phyloP scores from a whole-genome alignment of 345 rosid species.

The Triadica sebifera region DNA sequence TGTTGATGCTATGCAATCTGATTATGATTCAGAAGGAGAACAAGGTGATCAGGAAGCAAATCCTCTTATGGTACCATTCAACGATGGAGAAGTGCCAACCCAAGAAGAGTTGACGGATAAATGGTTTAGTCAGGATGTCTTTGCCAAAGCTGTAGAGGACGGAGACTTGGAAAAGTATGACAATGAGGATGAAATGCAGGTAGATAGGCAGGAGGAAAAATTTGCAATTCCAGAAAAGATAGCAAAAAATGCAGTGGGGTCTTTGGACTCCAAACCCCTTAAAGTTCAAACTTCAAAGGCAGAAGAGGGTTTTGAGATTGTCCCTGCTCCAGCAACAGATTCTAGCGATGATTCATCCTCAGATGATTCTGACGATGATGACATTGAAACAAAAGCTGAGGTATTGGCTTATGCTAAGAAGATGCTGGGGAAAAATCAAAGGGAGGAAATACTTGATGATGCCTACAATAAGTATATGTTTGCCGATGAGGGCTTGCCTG shows the following conservation, averaged over 20 bases:
- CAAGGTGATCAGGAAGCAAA: slow-evolving; percentile 59
- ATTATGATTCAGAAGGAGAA: slow-evolving; percentile 69
- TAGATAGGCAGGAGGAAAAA: slow-evolving; percentile 29
- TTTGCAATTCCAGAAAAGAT: slow-evolving; percentile 28
- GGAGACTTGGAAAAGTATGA: slow-evolving; percentile 60
- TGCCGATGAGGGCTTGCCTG: slow-evolving; percentile 66
- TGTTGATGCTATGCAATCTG: slow-evolving; percentile 41
- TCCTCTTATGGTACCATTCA: slow-evolving; percentile 75
- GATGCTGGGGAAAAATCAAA: slow-evolving; percentile 85
- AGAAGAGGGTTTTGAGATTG: slow-evolving; percentile 73
- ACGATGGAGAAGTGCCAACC: slow-evolving; percentile 59
- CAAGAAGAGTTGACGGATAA: slow-evolving; percentile 67
- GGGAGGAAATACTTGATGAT: slow-evolving; percentile 82
- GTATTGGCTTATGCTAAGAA: slow-evolving; percentile 85
- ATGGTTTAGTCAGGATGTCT: slow-evolving; percentile 88
- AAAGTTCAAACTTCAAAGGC: slow-evolving; percentile 31
- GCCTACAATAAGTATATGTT: slow-evolving; percentile 80
- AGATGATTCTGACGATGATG: slow-evolving; percentile 64
- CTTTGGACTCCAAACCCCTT: slow-evolving; percentile 12
- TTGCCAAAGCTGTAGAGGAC: slow-evolving; percentile 70
- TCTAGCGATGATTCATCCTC: slow-evolving; percentile 76
- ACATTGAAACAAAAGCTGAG: slow-evolving; percentile 68
- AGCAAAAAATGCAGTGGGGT: slow-evolving; percentile 17
- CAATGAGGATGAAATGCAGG: slow-evolving; percentile 53
- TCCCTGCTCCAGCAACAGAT: slow-evolving; percentile 72